A percentile compares a stretch with the other conserved stretches of the same genome.
phyloP scores from a whole-genome alignment of 2,329 filamentous ascomycete species.

The Penicillium sp. region DNA sequence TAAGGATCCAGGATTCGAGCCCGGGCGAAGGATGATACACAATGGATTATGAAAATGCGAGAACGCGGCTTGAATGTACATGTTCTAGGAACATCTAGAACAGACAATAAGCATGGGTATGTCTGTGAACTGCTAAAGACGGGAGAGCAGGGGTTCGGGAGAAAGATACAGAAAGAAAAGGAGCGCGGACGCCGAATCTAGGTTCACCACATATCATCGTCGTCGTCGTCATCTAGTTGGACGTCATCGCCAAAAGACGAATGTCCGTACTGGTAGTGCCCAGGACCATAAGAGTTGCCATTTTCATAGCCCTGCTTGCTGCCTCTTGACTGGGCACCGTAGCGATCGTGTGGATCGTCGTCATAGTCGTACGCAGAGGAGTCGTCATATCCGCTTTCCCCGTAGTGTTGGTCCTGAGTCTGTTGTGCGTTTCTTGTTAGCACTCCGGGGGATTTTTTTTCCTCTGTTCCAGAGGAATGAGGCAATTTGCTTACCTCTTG shows the following conservation, averaged over 20 bases:
- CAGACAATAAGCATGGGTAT: conserved; percentile 35
- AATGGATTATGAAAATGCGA: conserved; percentile 5
- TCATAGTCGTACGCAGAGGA: conserved; percentile 56
- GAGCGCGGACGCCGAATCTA: conserved; percentile 23
- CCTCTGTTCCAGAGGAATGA: neutral
- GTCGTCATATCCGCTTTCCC: conserved; percentile 51
- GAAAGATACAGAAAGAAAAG: conserved; percentile 13
- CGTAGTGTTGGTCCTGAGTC: conserved; percentile 35
- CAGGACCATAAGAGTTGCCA: conserved; percentile 37
- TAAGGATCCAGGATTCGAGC: conserved; percentile 9
- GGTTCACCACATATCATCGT: conserved; percentile 53
- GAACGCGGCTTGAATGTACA: conserved; percentile 30
- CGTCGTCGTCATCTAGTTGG: conserved; percentile 47
- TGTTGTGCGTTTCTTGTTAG: conserved; percentile 11
- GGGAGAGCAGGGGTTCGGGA: conserved; percentile 24
- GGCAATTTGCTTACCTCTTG: conserved; percentile 43
- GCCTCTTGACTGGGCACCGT: conserved; percentile 40
- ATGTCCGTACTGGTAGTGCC: conserved; percentile 43
- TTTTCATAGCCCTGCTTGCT: conserved; percentile 43
- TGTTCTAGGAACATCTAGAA: conserved; percentile 26
- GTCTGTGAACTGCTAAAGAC: conserved; percentile 30
- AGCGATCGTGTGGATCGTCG: conserved; percentile 42
- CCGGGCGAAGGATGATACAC: neutral
- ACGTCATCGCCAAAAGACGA: conserved; percentile 44
- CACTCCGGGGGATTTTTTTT: neutral